Evolutionary conservation across 441 rosid genomes (phyloP), one percentile per base, ranked within the genome.

Genomic region (Erodium texanum): DNA sequence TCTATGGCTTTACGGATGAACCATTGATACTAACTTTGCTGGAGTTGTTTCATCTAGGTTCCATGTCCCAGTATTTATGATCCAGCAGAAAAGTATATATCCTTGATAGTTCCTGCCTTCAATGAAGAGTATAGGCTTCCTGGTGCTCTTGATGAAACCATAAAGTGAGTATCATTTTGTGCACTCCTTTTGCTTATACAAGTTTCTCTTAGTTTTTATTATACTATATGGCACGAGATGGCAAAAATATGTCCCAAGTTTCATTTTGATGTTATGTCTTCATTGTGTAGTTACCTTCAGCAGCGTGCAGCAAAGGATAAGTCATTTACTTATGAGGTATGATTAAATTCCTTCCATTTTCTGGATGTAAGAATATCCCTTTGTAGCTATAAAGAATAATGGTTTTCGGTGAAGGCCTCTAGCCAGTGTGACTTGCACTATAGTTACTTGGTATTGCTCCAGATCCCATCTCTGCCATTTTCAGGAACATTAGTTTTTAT

Each of bases 41-140:
- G 69, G 41, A 62, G 18, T 59, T 8, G 24, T 29, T 23, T 62
- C 62, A 66, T 73, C 15, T 82, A 88, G 96, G 86, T 93, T 75
- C 85, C 85, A 34, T 87, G 87, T 75, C 88, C 96, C 54, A 65
- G 73, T 76, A 68, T 89, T 63, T 69, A 72, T 9, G 89, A 93
- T 74, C 96, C 97, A 19, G 87, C 96, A 0, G 86, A 82, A 69
- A 91, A 89, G 86, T 89, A 93, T 79, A 41, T 93, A 38, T 89
- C 99, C 5, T 71, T 93, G 71, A 84, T 93, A 64, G 80, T 93
- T 76, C 99, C 99, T 16, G 99, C 99, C 3, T 91, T 65, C 71
- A 93, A 93, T 58, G 99, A 93, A 77, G 97, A 91, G 79, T 82
- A 81, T 66, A 87, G 99, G 71, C 99, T 93, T 78, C 97, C 97